These are phyloP conservation scores for Talaromyces sp. DNA, from an alignment of 2,329 filamentous ascomycete genomes.

Conservation along the genomic window DNA sequence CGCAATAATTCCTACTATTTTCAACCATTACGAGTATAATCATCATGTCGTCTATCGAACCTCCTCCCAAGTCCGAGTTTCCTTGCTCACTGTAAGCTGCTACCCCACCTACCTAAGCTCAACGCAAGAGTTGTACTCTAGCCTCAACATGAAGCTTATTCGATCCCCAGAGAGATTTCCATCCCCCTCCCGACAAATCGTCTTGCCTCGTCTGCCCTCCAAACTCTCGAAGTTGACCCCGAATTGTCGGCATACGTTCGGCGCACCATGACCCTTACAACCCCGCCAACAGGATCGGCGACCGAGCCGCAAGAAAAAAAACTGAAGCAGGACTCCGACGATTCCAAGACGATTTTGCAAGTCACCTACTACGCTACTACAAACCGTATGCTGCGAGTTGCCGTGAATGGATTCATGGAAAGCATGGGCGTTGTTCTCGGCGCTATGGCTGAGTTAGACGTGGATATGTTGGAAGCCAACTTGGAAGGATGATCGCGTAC, in stretches of 20 bases:
- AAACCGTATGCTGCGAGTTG: slow-evolving; percentile 93
- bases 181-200: slow-evolving; percentile 80
- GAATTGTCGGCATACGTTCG: slow-evolving; percentile 85
- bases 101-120: slow-evolving; percentile 9
- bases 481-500: slow-evolving; percentile 24
- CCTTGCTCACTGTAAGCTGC: slow-evolving; percentile 44
- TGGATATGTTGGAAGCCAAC: slow-evolving; percentile 68
- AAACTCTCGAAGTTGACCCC: slow-evolving; percentile 78
- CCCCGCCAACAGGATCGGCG: slow-evolving; percentile 23
- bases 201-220: slow-evolving; percentile 74
- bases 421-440: slow-evolving; percentile 80
- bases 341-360: slow-evolving; percentile 60
- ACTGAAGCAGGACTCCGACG: slow-evolving; percentile 29
- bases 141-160: slow-evolving; percentile 11
- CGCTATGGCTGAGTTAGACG: slow-evolving; percentile 88
- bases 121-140: not conserved
- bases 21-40: not conserved
- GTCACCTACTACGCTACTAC: slow-evolving; percentile 85
- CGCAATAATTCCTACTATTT: too few species aligned
- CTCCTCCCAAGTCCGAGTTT: slow-evolving; percentile 32
- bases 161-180: slow-evolving; percentile 63
- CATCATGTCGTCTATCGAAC: slow-evolving; percentile 24
- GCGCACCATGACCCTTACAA: slow-evolving; percentile 65
- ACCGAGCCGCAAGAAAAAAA: slow-evolving; percentile 29
- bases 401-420: slow-evolving; percentile 96